Percentiles rank a stretch among this genome's conserved stretches.
Conservation (phyloP, 2,329 filamentous ascomycete species). For the Grosmannia serpens region DNA sequence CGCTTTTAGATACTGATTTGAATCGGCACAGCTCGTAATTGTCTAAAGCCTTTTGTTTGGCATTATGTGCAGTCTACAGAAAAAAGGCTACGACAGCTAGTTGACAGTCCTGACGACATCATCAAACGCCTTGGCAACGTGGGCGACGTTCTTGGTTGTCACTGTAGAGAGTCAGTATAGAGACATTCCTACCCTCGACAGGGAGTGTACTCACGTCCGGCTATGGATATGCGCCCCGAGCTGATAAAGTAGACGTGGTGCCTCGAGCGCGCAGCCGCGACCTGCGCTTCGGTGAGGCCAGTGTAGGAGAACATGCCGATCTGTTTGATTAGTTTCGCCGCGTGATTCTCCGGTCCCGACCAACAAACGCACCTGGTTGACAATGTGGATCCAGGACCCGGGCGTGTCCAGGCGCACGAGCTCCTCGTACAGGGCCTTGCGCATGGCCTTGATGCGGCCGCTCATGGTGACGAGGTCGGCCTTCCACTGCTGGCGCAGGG, state of each 20-base stretch:
- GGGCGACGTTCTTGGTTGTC: background rate
- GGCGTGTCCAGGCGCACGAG: slow-evolving; percentile 78
- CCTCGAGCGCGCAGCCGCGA: slow-evolving; percentile 54
- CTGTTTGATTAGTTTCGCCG: slow-evolving; percentile 42
- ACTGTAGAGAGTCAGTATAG: background rate
- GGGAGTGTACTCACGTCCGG: slow-evolving; percentile 39
- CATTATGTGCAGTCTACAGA: background rate
- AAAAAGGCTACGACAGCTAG: background rate
- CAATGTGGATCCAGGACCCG: slow-evolving; percentile 92
- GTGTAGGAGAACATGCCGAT: slow-evolving; percentile 99
- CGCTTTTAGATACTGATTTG: too few species aligned
- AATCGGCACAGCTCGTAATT: too few species aligned
- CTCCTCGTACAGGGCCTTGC: slow-evolving; percentile 61
- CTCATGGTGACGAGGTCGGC: slow-evolving; percentile 87
- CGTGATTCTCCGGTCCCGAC: background rate
- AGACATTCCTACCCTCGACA: too few species aligned
- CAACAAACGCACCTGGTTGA: slow-evolving; percentile 25
- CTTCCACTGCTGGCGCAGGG: slow-evolving; percentile 83
- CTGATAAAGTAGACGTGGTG: slow-evolving; percentile 85
- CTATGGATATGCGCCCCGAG: slow-evolving; percentile 98
- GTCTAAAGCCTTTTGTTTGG: too few species aligned
- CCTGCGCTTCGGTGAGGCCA: slow-evolving; percentile 62
- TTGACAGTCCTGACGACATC: background rate
- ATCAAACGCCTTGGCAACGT: background rate
- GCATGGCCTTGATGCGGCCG: slow-evolving; percentile 87